These are phyloP conservation scores for Solanum hybrid DNA, from an alignment of 305 asterid species.

Conservation along the genomic window DNA sequence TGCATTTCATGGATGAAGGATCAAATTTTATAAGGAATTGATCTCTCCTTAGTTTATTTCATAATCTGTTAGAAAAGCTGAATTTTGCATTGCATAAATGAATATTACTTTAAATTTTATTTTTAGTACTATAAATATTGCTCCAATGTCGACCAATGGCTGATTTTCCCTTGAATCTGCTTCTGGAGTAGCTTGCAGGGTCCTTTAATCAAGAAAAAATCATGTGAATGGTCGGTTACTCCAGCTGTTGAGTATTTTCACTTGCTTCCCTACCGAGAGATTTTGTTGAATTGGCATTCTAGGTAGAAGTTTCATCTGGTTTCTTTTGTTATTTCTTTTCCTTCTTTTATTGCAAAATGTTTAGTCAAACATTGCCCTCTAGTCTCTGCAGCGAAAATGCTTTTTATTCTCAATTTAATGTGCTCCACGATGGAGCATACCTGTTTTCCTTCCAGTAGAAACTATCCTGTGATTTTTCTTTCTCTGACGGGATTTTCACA, in stretches of 20 bases:
- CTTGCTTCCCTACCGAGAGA: slow-evolving; percentile 46
- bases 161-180: neutral
- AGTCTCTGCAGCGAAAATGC: neutral
- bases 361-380: neutral
- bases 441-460: neutral
- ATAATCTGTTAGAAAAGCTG: neutral
- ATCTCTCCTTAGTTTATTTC: neutral
- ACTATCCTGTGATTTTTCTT: neutral
- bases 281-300: slow-evolving; percentile 42
- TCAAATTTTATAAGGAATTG: slow-evolving; percentile 8
- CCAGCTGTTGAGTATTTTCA: slow-evolving; percentile 27
- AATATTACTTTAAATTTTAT: neutral
- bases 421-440: neutral
- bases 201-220: slow-evolving; percentile 31
- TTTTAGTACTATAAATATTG: neutral
- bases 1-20: neutral
- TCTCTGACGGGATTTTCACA: neutral
- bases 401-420: neutral
- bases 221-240: slow-evolving; percentile 29
- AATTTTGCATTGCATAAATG: neutral
- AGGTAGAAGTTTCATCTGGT: slow-evolving; percentile 29
- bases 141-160: neutral
- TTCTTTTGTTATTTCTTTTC: neutral
- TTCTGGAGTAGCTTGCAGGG: slow-evolving; percentile 44
- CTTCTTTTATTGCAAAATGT: neutral